Evolutionary conservation across 257 asterid genomes (phyloP).

Genomic region (Capsicum pubescens): DNA sequence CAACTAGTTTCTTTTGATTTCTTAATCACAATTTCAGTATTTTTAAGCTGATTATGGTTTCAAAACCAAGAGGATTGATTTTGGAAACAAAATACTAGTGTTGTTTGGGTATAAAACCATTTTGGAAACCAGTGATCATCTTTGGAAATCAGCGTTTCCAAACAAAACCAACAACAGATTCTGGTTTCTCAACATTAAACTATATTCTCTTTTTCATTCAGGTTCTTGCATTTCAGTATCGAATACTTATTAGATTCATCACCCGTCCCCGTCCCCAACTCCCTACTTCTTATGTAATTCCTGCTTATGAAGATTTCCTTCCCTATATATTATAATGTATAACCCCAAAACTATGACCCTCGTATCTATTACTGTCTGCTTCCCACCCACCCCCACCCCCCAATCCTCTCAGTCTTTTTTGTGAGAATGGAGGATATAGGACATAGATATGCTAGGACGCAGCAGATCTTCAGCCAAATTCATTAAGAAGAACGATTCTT

Average conservation of each 20-base stretch:
- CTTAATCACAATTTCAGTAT: background rate
- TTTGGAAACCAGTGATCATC: background rate
- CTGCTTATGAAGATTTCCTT: background rate
- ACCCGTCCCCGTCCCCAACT: background rate
- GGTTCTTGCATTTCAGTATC: background rate
- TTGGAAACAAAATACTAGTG: background rate
- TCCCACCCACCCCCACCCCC: background rate
- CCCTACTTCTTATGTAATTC: constrained; percentile 13
- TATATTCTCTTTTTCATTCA: constrained; percentile 15
- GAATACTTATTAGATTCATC: background rate
- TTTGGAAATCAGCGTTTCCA: background rate
- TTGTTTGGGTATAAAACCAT: constrained; percentile 12
- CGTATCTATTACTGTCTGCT: background rate
- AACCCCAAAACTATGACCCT: background rate
- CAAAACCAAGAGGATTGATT: background rate
- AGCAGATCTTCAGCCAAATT: background rate
- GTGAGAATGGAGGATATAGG: constrained; percentile 11
- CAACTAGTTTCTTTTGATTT: background rate
- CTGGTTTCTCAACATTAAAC: constrained; percentile 25
- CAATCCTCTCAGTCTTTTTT: background rate
- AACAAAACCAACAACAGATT: background rate
- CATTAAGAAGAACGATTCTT: constrained; percentile 37
- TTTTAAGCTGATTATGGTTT: background rate
- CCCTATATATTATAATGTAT: background rate
- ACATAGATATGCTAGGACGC: background rate